A percentile compares a stretch with the other conserved stretches of the same genome.
Conservation (phyloP, 73 alveolate genomes). For the Tetrahymena elliotti region DNA sequence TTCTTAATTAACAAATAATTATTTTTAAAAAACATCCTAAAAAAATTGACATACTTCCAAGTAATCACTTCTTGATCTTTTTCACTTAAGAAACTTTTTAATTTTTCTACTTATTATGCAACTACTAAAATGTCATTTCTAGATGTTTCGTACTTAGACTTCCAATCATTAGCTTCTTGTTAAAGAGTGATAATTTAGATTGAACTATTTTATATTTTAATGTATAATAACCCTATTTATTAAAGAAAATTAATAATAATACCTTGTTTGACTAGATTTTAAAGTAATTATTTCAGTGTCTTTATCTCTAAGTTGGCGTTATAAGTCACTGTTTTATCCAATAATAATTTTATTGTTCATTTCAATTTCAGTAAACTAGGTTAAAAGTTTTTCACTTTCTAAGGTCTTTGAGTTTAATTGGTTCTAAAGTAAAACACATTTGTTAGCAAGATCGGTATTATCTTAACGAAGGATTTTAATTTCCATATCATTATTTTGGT, state of each 20-base stretch:
- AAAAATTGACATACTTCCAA: not conserved
- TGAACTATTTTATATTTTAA: not conserved
- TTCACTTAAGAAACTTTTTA: not conserved
- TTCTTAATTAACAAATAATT: not conserved
- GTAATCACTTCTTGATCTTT: not conserved
- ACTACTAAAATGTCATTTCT: not conserved
- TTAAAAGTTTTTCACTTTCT: not conserved
- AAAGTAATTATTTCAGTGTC: not conserved
- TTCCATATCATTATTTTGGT: not conserved
- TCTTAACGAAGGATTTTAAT: not conserved
- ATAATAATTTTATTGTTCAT: not conserved
- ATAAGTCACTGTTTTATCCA: not conserved
- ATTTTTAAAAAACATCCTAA: not conserved
- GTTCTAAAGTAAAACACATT: not conserved
- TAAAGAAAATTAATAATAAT: not conserved
- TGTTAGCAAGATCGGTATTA: not conserved
- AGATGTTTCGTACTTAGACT: not conserved
- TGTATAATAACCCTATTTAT: not conserved
- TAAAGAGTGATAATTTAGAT: not conserved
- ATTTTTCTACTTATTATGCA: not conserved
- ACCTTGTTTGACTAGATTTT: not conserved
- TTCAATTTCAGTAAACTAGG: not conserved
- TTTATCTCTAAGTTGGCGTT: not conserved
- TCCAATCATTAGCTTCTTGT: not conserved
- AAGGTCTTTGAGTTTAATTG: not conserved